phyloP scores from a whole-genome alignment of 140 eudicot species.

The Senecio squalidus region DNA sequence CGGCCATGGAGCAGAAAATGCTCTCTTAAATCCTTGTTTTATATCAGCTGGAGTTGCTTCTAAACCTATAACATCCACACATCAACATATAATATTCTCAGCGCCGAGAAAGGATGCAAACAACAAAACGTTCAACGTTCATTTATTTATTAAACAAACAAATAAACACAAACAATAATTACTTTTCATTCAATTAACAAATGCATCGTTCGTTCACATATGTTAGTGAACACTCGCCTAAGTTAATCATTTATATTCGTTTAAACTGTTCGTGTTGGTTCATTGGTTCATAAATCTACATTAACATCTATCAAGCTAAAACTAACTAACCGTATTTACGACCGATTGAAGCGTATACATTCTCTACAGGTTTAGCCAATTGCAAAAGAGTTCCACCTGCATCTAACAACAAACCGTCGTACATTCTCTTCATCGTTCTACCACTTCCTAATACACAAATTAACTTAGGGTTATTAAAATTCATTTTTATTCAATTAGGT shows the following conservation, averaged over 20 bases:
- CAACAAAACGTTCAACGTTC: too few relatives aligned
- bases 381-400: slow-evolving; percentile 98
- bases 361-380: slow-evolving; percentile 68
- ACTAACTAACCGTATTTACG: slow-evolving; percentile 55
- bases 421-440: slow-evolving; percentile 33
- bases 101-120: too few relatives aligned
- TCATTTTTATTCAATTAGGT: neutral
- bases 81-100: neutral
- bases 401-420: slow-evolving; percentile 81
- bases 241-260: too few relatives aligned
- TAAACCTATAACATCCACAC: slow-evolving; percentile 39
- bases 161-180: too few relatives aligned
- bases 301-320: neutral
- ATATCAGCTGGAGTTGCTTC: slow-evolving; percentile 63
- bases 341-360: slow-evolving; percentile 62
- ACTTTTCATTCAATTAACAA: too few relatives aligned
- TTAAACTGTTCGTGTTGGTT: too few relatives aligned
- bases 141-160: too few relatives aligned
- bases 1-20: slow-evolving; percentile 95
- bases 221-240: too few relatives aligned
- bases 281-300: too few relatives aligned
- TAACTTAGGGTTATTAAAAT: neutral
- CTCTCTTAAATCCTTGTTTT: slow-evolving; percentile 89
- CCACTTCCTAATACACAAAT: slow-evolving; percentile 16
- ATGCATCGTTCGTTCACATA: too few relatives aligned